These are phyloP conservation scores for Cucurbita moschata DNA, from an alignment of 306 rosid species.

Conservation along the genomic window DNA sequence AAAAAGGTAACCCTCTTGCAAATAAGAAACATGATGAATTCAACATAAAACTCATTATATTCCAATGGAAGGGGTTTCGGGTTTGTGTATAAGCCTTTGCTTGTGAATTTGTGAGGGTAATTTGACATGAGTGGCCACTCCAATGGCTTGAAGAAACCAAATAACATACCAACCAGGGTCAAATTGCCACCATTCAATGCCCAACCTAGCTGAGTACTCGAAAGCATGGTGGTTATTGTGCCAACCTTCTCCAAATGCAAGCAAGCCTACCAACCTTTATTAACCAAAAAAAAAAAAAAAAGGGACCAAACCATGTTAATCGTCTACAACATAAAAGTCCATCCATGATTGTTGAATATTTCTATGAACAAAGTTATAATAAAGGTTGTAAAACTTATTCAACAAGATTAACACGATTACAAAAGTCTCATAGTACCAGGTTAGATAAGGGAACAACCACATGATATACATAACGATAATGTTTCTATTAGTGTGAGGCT, in stretches of 20 bases:
- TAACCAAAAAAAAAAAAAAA: neutral
- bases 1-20: neutral
- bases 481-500: neutral
- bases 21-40: neutral
- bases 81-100: slow-evolving; percentile 20
- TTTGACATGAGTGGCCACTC: slow-evolving; percentile 63
- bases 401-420: too few relatives aligned
- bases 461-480: too few relatives aligned
- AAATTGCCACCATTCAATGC: slow-evolving; percentile 76
- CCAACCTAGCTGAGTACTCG: slow-evolving; percentile 76
- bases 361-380: too few relatives aligned
- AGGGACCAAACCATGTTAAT: neutral
- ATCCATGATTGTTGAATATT: too few relatives aligned
- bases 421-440: too few relatives aligned
- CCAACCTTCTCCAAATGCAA: slow-evolving; percentile 83
- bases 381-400: too few relatives aligned
- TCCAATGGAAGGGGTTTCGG: too few relatives aligned
- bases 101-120: slow-evolving; percentile 44
- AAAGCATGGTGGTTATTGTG: slow-evolving; percentile 92
- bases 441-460: too few relatives aligned
- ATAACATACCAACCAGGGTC: slow-evolving; percentile 74
- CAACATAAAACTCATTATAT: neutral
- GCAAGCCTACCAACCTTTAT: slow-evolving; percentile 41
- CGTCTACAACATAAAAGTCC: too few relatives aligned
- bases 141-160: slow-evolving; percentile 45